Conservation (phyloP, 164 flowering plant genomes). For the Sedum album region DNA sequence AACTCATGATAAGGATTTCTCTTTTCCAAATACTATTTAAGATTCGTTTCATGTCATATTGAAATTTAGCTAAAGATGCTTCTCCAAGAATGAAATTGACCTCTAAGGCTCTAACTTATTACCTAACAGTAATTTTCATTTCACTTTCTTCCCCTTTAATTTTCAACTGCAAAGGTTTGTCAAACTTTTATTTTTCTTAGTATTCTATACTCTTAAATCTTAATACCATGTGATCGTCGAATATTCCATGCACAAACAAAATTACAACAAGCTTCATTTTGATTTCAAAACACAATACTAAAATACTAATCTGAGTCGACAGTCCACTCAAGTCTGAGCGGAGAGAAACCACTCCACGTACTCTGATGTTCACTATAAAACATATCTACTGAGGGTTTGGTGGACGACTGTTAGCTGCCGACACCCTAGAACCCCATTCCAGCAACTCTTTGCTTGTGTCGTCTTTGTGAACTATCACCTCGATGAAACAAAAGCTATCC, state of each 20-base stretch:
- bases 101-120: too few species aligned
- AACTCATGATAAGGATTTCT: background rate
- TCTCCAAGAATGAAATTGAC: too few species aligned
- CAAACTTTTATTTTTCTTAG: background rate
- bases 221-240: background rate
- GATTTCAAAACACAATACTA: background rate
- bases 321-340: background rate
- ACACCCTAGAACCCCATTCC: conserved; percentile 78
- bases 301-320: background rate
- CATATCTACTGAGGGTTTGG: conserved; percentile 57
- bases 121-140: too few species aligned
- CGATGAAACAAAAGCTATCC: conserved; percentile 71
- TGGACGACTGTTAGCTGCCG: conserved; percentile 76
- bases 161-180: too few species aligned
- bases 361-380: background rate
- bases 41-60: background rate
- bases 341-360: background rate
- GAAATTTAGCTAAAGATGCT: too few species aligned
- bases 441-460: conserved; percentile 86
- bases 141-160: too few species aligned
- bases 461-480: conserved; percentile 73
- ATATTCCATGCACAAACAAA: background rate
- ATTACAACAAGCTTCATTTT: background rate
- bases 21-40: background rate
- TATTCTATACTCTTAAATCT: too few species aligned